Percentiles rank a stretch among this genome's conserved stretches.
Conservation (phyloP, 2,329 filamentous ascomycete species). For the Colletotrichum sp. region DNA sequence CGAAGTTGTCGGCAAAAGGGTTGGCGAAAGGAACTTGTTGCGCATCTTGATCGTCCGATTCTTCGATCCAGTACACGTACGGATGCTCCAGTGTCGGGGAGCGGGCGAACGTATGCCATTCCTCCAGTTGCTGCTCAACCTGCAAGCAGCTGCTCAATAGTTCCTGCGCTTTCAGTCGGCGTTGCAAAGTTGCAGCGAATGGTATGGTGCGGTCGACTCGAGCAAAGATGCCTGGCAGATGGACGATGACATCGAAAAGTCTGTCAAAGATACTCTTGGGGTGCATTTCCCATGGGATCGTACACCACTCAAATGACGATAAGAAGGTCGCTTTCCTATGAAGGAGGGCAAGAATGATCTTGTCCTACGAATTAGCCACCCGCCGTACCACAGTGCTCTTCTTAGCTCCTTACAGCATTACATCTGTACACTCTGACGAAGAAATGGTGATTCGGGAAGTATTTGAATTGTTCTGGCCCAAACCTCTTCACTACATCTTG, state of each 20-base stretch:
- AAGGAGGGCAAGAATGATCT: conserved; percentile 54
- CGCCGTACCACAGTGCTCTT: neutral
- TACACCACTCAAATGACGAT: conserved; percentile 54
- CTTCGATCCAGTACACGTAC: conserved; percentile 45
- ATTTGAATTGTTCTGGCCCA: conserved; percentile 50
- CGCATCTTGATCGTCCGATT: conserved; percentile 29
- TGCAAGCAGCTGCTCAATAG: conserved; percentile 51
- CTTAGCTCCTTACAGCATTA: conserved; percentile 47
- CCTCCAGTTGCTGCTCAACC: conserved; percentile 51
- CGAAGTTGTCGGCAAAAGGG: conserved; percentile 49
- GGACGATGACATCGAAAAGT: conserved; percentile 54
- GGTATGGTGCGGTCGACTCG: conserved; percentile 46
- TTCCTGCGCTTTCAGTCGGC: conserved; percentile 50
- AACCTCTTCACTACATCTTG: conserved; percentile 39
- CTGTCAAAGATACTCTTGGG: conserved; percentile 55
- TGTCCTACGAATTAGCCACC: neutral
- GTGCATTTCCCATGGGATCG: conserved; percentile 55
- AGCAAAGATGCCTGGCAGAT: conserved; percentile 51
- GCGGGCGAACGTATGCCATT: conserved; percentile 46
- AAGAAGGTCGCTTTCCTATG: conserved; percentile 55
- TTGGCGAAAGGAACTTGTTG: conserved; percentile 48
- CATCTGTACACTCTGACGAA: conserved; percentile 60
- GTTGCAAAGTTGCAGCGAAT: conserved; percentile 41
- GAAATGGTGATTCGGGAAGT: conserved; percentile 62
- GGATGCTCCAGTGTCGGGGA: conserved; percentile 29